Conservation (phyloP, 768 basidiomycete species). For the Tricholoma terreum region DNA sequence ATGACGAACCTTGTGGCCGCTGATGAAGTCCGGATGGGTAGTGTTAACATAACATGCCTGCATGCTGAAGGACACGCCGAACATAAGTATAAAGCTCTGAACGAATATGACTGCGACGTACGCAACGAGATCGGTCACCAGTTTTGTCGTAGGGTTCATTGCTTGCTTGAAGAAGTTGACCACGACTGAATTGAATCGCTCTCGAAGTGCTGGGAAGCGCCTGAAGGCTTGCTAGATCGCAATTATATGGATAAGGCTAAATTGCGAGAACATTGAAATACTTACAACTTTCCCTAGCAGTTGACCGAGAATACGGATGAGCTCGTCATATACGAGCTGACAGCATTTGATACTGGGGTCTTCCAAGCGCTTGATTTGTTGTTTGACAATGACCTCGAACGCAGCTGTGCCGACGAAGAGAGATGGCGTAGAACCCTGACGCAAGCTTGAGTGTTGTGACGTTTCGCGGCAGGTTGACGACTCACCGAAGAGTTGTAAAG, state of each 20-base stretch:
- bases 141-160: constrained; percentile 93
- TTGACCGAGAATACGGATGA: constrained; percentile 93
- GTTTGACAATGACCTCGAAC: constrained; percentile 98
- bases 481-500: constrained; percentile 96
- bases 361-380: constrained; percentile 96
- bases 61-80: constrained; percentile 54
- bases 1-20: constrained; percentile 74
- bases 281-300: constrained; percentile 85
- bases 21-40: constrained; percentile 97
- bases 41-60: constrained; percentile 99
- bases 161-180: constrained; percentile 95
- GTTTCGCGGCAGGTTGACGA: constrained; percentile 11
- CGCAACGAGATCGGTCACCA: constrained; percentile 91
- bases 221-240: constrained; percentile 82
- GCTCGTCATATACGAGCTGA: constrained; percentile 93
- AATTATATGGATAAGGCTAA: not conserved
- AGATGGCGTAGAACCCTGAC: constrained; percentile 89
- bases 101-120: constrained; percentile 37
- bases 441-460: not conserved
- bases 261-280: constrained; percentile 12
- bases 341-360: constrained; percentile 94
- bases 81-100: not conserved
- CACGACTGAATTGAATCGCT: constrained; percentile 93
- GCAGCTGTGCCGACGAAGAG: constrained; percentile 96
- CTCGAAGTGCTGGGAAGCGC: constrained; percentile 93